Base-by-base conservation (phyloP, 2,329 filamentous ascomycete genomes). In the Penicillium brasilianum region DNA sequence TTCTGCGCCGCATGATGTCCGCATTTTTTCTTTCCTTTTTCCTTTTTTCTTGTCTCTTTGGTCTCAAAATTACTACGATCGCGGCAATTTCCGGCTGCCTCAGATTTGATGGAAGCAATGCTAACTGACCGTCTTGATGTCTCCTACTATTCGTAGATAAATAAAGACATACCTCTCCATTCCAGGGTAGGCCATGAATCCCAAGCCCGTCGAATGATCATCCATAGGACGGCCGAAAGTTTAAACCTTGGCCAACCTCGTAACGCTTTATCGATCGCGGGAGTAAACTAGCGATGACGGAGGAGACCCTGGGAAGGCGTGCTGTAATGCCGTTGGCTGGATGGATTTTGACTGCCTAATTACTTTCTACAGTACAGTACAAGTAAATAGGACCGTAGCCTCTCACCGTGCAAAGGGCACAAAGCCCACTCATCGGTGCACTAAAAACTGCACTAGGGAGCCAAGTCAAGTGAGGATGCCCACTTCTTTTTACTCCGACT, bases 241-340 rank as follows among this genome's bases (percentile, higher is more conserved):
- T 20, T 20, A 20, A 22, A 50, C 28, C 48, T 30, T 46, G 43
- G 16, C 22, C n/a, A 30, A 46, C 48, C 28, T 50, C 48, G 48
- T 50, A 32, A 50, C 13, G 48, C 48, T 50, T 34, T 50, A 50
- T 50, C 46, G 28, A 49, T 49, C 18, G 49, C 14, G 49, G 46
- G 46, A 51, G 30, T n/a, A 36, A 52, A 52, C 48, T 52, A 52
- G 55, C 48, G 48, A 58, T 58, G 37, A n/a, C 49, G 54, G 55
- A 57, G 55, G 44, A 34, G 43, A 39, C 34, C 44, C 25, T 51
- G 25, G 49, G 36, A 34, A 18, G 46, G 46, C 46, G 46, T 51
- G 50, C 55, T 57, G 44, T 44, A 46, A 32, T 25, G 46, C 46
- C 13, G 55, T 57, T 57, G 48, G 48, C 37, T 57, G 46, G 43